Percentiles rank a stretch among this genome's conserved stretches.
phyloP scores from a whole-genome alignment of 1,284 basidiomycete species.

The Apiotrichum akiyoshidainum region DNA sequence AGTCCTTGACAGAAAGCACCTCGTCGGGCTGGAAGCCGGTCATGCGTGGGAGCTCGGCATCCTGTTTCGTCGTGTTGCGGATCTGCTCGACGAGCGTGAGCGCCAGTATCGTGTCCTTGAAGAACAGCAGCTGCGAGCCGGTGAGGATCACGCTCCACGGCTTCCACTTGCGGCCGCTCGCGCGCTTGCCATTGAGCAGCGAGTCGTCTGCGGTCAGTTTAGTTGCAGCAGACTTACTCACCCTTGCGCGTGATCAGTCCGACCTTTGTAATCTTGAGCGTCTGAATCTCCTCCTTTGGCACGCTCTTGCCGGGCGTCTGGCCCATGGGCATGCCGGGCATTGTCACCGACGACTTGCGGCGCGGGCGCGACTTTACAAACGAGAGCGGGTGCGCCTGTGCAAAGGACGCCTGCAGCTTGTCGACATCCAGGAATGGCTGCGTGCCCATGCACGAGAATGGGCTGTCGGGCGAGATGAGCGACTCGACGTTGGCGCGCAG shows the following conservation, averaged over 20 bases:
- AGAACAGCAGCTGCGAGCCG: conserved; percentile 84
- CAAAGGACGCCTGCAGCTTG: conserved; percentile 66
- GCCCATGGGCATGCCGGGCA: background rate
- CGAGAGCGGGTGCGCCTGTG: conserved; percentile 67
- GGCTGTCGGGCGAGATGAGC: conserved; percentile 64
- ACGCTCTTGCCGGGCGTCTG: background rate
- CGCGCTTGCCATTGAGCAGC: conserved; percentile 70
- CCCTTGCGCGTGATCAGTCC: conserved; percentile 77
- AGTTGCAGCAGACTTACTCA: conserved; percentile 23
- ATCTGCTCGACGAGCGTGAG: conserved; percentile 59
- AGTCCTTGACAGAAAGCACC: conserved; percentile 71
- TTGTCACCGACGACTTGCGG: conserved; percentile 21
- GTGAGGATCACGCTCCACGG: conserved; percentile 82
- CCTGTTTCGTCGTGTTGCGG: conserved; percentile 26
- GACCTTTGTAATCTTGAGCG: conserved; percentile 74
- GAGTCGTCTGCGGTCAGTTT: conserved; percentile 59
- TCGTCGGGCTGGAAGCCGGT: conserved; percentile 80
- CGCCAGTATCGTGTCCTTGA: conserved; percentile 76
- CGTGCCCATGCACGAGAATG: conserved; percentile 74
- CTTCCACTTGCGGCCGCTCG: conserved; percentile 79
- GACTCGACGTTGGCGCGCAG: conserved; percentile 71
- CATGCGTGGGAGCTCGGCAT: conserved; percentile 44
- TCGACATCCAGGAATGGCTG: conserved; percentile 66
- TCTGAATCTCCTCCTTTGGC: conserved; percentile 34
- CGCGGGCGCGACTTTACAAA: conserved; percentile 28